Evolutionary conservation across 2,329 filamentous ascomycete species (phyloP), one percentile per base, ranked within the genome.

Genomic region (Bipolaris bicolor): DNA sequence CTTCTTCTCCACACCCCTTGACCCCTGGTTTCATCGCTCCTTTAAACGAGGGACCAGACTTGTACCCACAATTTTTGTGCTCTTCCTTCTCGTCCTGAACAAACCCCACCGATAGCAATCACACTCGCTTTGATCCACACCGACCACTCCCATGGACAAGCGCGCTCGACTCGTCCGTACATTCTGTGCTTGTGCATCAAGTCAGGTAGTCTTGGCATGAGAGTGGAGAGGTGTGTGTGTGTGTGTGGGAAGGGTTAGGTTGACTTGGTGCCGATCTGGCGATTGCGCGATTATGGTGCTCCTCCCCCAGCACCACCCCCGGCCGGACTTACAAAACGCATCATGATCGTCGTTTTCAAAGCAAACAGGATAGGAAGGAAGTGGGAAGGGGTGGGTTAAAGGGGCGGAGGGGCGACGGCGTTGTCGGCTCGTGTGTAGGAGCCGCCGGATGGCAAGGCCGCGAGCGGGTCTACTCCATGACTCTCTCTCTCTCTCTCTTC

Each of bases 1-100:
- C 20, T n/a, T n/a, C 26, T 29, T 40, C 31, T 46, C 29, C 26
- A 18, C 26, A 33, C 44, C 16, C 41, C 48, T 20, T 56, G 48
- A 41, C 53, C 53, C 53, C 48, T 56, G 34, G 53, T 56, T 56
- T 52, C 41, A 47, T 34, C 33, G 44, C 26, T 46, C 48, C 52
- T 40, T 20, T 5, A 6, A 6, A 13, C 7, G 20, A 26, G 49
- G 37, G 34, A 49, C 52, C 10, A 10, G 9, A 1, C 7, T 3
- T 29, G 10, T 29, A 29, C 26, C 26, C 26, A 29, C 26, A 29
- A 10, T 29, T 29, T 29, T 29, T 4, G 10, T 3, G 26, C 26
- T 29, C 7, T 10, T 29, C 5, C 26, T 29, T 29, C 26, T 29
- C 9, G 9, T 29, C 26, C 26, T 29, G 26, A 29, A 29, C 9